phyloP scores from a whole-genome alignment of 2,329 filamentous ascomycete species.

The Dothidotthia symphoricarpi region DNA sequence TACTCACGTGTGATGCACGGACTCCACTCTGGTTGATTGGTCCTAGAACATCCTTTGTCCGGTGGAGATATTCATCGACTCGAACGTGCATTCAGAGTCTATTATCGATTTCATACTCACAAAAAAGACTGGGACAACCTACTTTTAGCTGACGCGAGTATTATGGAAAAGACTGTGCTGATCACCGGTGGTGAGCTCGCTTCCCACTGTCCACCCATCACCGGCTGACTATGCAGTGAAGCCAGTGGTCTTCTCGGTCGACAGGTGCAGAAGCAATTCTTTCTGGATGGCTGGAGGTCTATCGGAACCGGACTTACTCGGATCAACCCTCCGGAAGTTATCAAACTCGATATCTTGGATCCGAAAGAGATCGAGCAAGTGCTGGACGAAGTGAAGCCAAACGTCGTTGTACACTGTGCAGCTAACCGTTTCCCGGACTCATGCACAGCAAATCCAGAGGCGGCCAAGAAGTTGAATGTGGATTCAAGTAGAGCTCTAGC shows the following conservation, averaged over 20 bases:
- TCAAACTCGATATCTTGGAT: slow-evolving; percentile 54
- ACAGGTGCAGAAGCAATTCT: slow-evolving; percentile 71
- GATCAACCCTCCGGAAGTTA: slow-evolving; percentile 65
- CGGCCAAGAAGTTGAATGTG: slow-evolving; percentile 72
- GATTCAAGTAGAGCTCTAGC: slow-evolving; percentile 68
- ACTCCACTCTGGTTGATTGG: too few species aligned
- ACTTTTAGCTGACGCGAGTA: neutral
- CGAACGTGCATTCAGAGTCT: too few species aligned
- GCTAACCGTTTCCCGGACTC: slow-evolving; percentile 86
- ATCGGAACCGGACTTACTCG: slow-evolving; percentile 61
- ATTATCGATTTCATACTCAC: too few species aligned
- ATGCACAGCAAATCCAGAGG: slow-evolving; percentile 75
- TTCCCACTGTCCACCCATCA: slow-evolving; percentile 2
- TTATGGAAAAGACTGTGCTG: slow-evolving; percentile 58
- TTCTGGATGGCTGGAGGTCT: slow-evolving; percentile 58
- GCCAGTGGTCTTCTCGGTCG: slow-evolving; percentile 78
- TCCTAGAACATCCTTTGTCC: too few species aligned
- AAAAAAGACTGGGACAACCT: too few species aligned
- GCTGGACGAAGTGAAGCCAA: slow-evolving; percentile 59
- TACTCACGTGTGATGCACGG: too few species aligned
- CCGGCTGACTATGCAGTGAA: slow-evolving; percentile 18
- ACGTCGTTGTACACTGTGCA: slow-evolving; percentile 84
- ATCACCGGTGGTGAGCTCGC: slow-evolving; percentile 66
- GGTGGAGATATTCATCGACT: too few species aligned
- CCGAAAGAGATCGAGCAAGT: slow-evolving; percentile 47